Base-by-base conservation (phyloP, 768 basidiomycete species). In the Kondoa subrosea region DNA sequence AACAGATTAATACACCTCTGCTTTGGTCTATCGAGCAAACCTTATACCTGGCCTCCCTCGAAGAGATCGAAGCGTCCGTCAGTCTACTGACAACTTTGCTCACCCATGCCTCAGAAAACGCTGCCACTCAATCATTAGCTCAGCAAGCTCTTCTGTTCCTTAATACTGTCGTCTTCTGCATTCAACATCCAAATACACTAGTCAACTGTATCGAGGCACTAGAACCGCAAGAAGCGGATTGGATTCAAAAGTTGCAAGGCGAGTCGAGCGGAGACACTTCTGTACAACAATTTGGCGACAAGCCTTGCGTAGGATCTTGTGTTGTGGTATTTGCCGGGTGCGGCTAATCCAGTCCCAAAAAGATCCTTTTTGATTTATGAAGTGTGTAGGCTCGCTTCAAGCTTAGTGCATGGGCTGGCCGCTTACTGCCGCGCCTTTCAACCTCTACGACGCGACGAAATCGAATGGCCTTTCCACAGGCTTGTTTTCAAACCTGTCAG, bases 121-220 rank as follows among this genome's bases (percentile, higher is more conserved):
- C 27, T 21, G 61, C 61, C 3, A 31, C 29, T 33, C 30, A 29
- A 12, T 8, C 34, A 17, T n/a, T 63, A 3, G 15, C 12, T 12
- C 16, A 63, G 30, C 29, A 63, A 63, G 61, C 34, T 12, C 61
- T 63, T n/a, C 12, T 26, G 14, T 31, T 93, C 31, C 80, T 95
- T 0, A 89, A 91, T 74, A 87, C 90, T 71, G 77, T 96, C 70
- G 91, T 90, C 76, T 91, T 91, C 71, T 87, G 88, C 0, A 81
- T 93, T 61, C 86, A 88, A 0, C 91, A 96, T 76, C 91, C 91
- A 4, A 88, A 91, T 73, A 87, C 91, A 72, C 81, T 93, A 14
- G 85, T 86, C 1, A 85, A 85, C 71, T 79, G 88, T 30, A 80
- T 92, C 71, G 89, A 92, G 68, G 86, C 89, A 3, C 80, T 88